Percentiles rank a stretch among this genome's conserved stretches.
Evolutionary conservation across 441 rosid genomes (phyloP).

Genomic region (Kokia cookei): DNA sequence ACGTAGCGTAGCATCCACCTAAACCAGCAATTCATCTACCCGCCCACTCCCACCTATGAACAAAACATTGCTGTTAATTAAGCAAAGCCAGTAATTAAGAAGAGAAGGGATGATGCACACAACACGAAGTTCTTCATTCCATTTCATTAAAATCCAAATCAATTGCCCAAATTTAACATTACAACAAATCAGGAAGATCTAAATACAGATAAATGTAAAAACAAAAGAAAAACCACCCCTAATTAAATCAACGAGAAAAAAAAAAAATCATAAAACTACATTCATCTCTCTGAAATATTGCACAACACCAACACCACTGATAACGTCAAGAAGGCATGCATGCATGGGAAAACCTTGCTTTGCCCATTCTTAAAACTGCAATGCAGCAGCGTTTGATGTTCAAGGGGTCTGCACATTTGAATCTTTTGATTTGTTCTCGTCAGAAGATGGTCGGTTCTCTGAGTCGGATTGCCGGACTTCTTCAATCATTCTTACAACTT

Average conservation of each 20-base stretch:
- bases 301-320: neutral
- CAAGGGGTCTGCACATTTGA: slow-evolving; percentile 72
- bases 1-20: too few species aligned
- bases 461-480: slow-evolving; percentile 52
- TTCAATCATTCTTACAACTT: slow-evolving; percentile 62
- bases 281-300: neutral
- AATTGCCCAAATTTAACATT: neutral
- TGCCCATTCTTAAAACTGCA: neutral
- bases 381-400: slow-evolving; percentile 7
- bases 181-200: neutral
- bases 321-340: neutral
- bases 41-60: too few species aligned
- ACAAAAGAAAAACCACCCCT: neutral
- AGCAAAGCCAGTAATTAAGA: neutral
- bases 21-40: too few species aligned
- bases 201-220: neutral
- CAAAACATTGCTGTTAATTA: too few species aligned
- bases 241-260: neutral
- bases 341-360: neutral
- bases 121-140: neutral
- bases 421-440: slow-evolving; percentile 73
- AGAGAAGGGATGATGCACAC: neutral
- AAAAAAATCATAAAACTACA: neutral
- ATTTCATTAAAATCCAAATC: neutral
- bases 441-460: slow-evolving; percentile 52